These are phyloP conservation scores for Phaeosphaeria sp. DNA, from an alignment of 2,329 filamentous ascomycete species.

Conservation along the genomic window DNA sequence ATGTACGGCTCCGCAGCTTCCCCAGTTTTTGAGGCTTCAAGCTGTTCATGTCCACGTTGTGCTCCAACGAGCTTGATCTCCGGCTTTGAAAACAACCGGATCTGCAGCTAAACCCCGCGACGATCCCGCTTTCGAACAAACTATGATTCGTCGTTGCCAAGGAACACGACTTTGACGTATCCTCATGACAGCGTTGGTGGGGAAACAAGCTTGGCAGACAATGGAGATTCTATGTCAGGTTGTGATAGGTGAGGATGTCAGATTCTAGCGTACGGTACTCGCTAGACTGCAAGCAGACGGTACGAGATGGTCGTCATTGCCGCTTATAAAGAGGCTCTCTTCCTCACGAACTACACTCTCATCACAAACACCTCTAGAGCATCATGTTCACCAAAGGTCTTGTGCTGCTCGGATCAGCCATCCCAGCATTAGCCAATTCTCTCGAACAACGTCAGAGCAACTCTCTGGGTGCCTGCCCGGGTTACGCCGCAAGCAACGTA, in stretches of 20 bases:
- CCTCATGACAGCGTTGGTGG: conserved; percentile 24
- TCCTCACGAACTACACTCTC: conserved; percentile 3
- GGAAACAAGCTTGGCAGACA: conserved; percentile 12
- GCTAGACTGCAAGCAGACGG: background rate
- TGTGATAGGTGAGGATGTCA: conserved; percentile 9
- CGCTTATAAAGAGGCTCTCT: conserved; percentile 15
- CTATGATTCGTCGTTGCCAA: conserved; percentile 18
- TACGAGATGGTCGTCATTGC: background rate
- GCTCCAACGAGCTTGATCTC: conserved; percentile 16
- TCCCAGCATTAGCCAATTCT: conserved; percentile 22
- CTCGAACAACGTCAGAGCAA: conserved; percentile 26
- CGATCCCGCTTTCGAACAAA: conserved; percentile 11
- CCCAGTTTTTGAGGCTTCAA: conserved; percentile 12
- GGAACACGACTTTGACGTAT: conserved; percentile 7
- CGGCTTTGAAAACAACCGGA: conserved; percentile 11
- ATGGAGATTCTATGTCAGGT: background rate
- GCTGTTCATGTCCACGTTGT: background rate
- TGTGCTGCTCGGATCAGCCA: conserved; percentile 28
- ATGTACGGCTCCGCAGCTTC: conserved; percentile 9
- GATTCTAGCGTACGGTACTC: background rate
- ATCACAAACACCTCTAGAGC: conserved; percentile 5
- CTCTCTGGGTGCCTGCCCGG: conserved; percentile 60
- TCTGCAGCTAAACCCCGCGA: conserved; percentile 13
- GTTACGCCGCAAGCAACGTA: conserved; percentile 70
- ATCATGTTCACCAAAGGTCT: conserved; percentile 33